Evolutionary conservation across 352 stramenopile species (phyloP).

Genomic region (Phytophthora niederhauseri): DNA sequence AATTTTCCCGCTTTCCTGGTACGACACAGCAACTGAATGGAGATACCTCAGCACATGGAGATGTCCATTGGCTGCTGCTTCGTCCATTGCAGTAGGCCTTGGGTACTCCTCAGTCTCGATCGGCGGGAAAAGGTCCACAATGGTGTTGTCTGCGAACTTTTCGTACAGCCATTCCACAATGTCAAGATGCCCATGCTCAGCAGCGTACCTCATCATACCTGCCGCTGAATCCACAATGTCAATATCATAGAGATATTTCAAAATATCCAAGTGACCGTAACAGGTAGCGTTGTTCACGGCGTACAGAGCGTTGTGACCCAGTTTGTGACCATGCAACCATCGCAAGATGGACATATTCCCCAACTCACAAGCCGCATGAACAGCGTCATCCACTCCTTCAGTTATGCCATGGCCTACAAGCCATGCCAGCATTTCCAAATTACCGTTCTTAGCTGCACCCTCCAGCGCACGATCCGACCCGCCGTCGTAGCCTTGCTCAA

Average conservation of each 20-base stretch:
- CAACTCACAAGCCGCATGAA: slow-evolving; percentile 3
- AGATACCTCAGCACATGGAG: background rate
- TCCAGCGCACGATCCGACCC: slow-evolving; percentile 8
- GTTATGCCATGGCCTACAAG: slow-evolving; percentile 11
- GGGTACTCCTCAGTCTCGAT: background rate
- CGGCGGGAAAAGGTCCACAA: background rate
- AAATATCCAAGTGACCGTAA: slow-evolving; percentile 14
- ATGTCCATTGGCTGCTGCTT: slow-evolving; percentile 1
- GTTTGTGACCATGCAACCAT: slow-evolving; percentile 9
- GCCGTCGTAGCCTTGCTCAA: slow-evolving; percentile 3
- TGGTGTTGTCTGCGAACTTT: background rate
- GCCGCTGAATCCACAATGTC: background rate
- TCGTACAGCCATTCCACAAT: slow-evolving; percentile 1
- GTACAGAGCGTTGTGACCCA: slow-evolving; percentile 7
- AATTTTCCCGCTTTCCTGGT: background rate
- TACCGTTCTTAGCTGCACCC: slow-evolving; percentile 11
- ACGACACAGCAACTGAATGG: background rate
- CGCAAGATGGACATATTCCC: slow-evolving; percentile 9
- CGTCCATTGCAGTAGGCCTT: background rate
- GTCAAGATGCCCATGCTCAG: background rate
- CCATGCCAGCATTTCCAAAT: slow-evolving; percentile 17
- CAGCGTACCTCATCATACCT: background rate
- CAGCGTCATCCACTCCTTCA: slow-evolving; percentile 1
- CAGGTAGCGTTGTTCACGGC: slow-evolving; percentile 10
- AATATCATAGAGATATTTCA: slow-evolving; percentile 10